phyloP scores from a whole-genome alignment of 352 stramenopile genomes.

The Peronospora tabacina region DNA sequence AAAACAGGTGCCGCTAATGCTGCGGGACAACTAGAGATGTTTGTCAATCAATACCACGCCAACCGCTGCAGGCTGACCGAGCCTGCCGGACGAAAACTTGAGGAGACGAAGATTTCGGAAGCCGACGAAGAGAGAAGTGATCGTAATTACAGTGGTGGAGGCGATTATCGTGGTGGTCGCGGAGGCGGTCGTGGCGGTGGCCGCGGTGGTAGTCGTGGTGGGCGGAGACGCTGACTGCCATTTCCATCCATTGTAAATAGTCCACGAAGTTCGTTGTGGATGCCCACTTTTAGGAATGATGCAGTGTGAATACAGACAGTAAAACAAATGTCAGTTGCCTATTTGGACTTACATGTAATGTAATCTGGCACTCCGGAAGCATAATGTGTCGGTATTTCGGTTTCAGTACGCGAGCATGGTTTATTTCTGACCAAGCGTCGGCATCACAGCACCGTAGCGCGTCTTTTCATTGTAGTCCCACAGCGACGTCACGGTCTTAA shows the following conservation, averaged over 20 bases:
- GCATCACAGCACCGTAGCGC: conserved; percentile 90
- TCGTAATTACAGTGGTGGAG: conserved; percentile 22
- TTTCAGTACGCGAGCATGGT: not conserved
- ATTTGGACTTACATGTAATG: conserved; percentile 11
- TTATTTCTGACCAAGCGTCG: conserved; percentile 74
- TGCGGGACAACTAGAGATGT: conserved; percentile 61
- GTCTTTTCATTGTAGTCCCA: conserved; percentile 91
- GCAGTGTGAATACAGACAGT: conserved; percentile 5
- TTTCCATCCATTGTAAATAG: not conserved
- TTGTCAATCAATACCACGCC: conserved; percentile 61
- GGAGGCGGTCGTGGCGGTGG: conserved; percentile 30
- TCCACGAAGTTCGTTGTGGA: not conserved
- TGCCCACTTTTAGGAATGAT: not conserved
- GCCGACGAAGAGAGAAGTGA: conserved; percentile 67
- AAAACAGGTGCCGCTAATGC: conserved; percentile 72
- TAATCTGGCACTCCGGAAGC: not conserved
- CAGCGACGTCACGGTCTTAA: conserved; percentile 95
- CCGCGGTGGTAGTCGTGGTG: conserved; percentile 34
- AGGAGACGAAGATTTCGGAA: conserved; percentile 60
- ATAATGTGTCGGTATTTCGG: conserved; percentile 7
- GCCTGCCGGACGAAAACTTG: conserved; percentile 51
- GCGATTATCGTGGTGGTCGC: conserved; percentile 12
- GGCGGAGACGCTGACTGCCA: conserved; percentile 20
- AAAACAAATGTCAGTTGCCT: not conserved
- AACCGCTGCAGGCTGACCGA: conserved; percentile 50